Conservation (phyloP, 108 stramenopile species). For the Nitzschia palea region DNA sequence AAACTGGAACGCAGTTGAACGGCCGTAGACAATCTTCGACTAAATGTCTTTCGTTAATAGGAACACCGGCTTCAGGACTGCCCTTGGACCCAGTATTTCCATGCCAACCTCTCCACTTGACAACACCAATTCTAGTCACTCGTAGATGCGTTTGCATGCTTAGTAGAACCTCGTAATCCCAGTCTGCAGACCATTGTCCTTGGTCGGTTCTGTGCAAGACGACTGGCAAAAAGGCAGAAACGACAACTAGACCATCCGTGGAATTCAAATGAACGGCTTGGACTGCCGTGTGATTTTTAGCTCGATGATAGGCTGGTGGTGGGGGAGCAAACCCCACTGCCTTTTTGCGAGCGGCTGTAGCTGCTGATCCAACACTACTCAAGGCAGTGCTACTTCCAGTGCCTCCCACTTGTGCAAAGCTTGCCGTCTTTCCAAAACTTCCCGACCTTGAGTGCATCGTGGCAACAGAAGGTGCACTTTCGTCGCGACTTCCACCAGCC, state of each 20-base stretch:
- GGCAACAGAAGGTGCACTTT: slow-evolving; percentile 12
- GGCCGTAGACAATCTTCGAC: slow-evolving; percentile 89
- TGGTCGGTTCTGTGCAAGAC: slow-evolving; percentile 62
- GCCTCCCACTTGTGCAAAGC: slow-evolving; percentile 7
- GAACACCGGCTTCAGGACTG: slow-evolving; percentile 72
- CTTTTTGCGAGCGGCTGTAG: slow-evolving; percentile 48
- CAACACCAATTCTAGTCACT: slow-evolving; percentile 89
- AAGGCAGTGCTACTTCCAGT: slow-evolving; percentile 3
- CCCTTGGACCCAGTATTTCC: slow-evolving; percentile 55
- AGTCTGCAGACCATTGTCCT: slow-evolving; percentile 81
- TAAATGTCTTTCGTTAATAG: slow-evolving; percentile 69
- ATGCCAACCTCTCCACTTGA: slow-evolving; percentile 92
- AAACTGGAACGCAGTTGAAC: slow-evolving; percentile 97
- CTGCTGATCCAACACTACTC: slow-evolving; percentile 11
- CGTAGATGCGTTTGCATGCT: slow-evolving; percentile 92
- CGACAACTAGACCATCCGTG: slow-evolving; percentile 86
- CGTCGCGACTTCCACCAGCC: not conserved
- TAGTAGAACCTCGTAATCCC: slow-evolving; percentile 96
- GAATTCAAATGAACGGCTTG: slow-evolving; percentile 73
- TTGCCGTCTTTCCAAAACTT: slow-evolving; percentile 7
- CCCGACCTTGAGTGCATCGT: slow-evolving; percentile 15
- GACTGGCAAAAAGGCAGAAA: slow-evolving; percentile 86
- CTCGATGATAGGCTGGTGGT: slow-evolving; percentile 43
- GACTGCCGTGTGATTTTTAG: slow-evolving; percentile 7
- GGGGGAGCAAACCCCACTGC: slow-evolving; percentile 74